phyloP scores from a whole-genome alignment of 2,329 filamentous ascomycete genomes.

The Diaporthe velutina region DNA sequence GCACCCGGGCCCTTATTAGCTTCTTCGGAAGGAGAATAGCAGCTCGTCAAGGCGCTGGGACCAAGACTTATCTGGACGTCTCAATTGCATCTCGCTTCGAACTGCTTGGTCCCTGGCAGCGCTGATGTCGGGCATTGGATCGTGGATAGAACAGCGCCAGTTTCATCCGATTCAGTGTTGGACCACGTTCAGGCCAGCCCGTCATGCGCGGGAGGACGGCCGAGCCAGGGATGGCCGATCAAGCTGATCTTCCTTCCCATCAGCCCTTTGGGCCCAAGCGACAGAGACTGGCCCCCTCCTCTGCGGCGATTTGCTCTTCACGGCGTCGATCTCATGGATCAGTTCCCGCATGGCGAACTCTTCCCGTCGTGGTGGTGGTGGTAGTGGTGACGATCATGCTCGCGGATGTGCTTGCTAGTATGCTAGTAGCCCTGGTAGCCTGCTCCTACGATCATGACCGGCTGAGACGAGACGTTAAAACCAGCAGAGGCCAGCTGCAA shows the following conservation, averaged over 20 bases:
- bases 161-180: conserved; percentile 35
- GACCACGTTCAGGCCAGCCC: conserved; percentile 29
- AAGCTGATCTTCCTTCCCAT: conserved; percentile 36
- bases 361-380: conserved; percentile 18
- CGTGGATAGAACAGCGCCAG: conserved; percentile 29
- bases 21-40: conserved; percentile 29
- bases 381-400: conserved; percentile 22
- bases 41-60: conserved; percentile 31
- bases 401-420: conserved; percentile 16
- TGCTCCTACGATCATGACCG: neutral
- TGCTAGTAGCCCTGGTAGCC: neutral
- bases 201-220: conserved; percentile 17
- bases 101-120: conserved; percentile 16
- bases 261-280: conserved; percentile 35
- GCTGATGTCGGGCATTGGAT: conserved; percentile 9
- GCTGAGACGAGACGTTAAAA: conserved; percentile 24
- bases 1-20: conserved; percentile 25
- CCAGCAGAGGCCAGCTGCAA: conserved; percentile 27
- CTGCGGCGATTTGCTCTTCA: conserved; percentile 33
- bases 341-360: conserved; percentile 30
- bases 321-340: conserved; percentile 15
- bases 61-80: conserved; percentile 32
- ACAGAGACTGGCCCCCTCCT: conserved; percentile 9
- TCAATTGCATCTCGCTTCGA: conserved; percentile 24
- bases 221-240: conserved; percentile 38